Evolutionary conservation across 768 basidiomycete genomes (phyloP), one percentile per base, ranked within the genome.

Genomic region (Neoboletus subvelutipes): DNA sequence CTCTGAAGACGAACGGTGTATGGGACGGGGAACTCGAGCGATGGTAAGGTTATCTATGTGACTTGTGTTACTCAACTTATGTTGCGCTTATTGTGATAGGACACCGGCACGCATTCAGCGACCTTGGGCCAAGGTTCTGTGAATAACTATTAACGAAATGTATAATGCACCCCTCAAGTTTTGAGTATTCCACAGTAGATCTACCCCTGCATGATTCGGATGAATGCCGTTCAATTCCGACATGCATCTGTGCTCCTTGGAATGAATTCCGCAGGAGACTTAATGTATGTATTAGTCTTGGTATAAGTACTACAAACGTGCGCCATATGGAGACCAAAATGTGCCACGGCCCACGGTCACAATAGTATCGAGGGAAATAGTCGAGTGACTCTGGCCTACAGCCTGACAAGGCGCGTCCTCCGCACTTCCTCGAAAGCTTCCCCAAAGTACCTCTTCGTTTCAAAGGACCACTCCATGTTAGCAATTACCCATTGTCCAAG

Each of bases 401-500:
- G 39, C 47, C 56, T 57, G 54, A 69, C 62, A 47, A 82, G 68
- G 59, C 75, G 73, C 56, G 79, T 80, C 66, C 73, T 67, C 60
- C 76, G 81, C 67, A 87, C 77, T 70, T 83, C 77, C 37, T 76
- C 64, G 59, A 82, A 80, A 42, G 76, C 72, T 58, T 77, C 71
- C 45, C 86, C 86, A 64, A 89, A 88, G 73, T 89, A 88, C 36
- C 85, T 77, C 61, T 80, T 79, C 31, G 82, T 84, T 70, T 87
- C 82, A 69, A 90, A 87, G 65, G 84, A 83, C 86, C 86, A 86
- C 78, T 76, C 78, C 51, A 85, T 71, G 72, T 85, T 87, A 28
- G 85, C 86, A 64, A 80, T 75, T 55, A 83, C 75, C 85, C 85
- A 87, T 60, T 77, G 76, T 52, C 81, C 82, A 52, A 84, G 73